Percentiles rank a stretch among this genome's conserved stretches.
phyloP scores from a whole-genome alignment of 192 early-diverging fungal species.

The Coemansia sp. region DNA sequence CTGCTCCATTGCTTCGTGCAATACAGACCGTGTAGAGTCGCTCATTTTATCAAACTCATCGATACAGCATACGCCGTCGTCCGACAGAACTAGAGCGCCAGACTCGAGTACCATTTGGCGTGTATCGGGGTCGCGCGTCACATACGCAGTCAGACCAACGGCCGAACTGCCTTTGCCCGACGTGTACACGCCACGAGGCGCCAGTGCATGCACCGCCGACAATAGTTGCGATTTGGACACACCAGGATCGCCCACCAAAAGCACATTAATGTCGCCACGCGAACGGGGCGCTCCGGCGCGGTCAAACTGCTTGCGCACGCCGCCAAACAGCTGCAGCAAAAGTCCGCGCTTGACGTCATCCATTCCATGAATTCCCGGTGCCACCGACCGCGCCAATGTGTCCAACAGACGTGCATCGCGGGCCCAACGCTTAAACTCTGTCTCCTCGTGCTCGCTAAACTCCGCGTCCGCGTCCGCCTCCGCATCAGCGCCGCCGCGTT shows the following conservation, averaged over 20 bases:
- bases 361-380: slow-evolving; percentile 92
- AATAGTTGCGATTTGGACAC: slow-evolving; percentile 94
- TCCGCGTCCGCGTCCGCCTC: slow-evolving; percentile 21
- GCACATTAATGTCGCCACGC: slow-evolving; percentile 91
- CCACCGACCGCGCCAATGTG: slow-evolving; percentile 77
- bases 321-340: slow-evolving; percentile 94
- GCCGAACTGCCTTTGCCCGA: slow-evolving; percentile 96
- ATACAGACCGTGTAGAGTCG: slow-evolving; percentile 85
- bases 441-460: slow-evolving; percentile 27
- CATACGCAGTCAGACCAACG: slow-evolving; percentile 94
- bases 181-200: slow-evolving; percentile 94
- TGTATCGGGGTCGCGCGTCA: slow-evolving; percentile 93
- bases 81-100: slow-evolving; percentile 92
- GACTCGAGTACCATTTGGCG: slow-evolving; percentile 93
- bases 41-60: slow-evolving; percentile 99
- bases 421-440: slow-evolving; percentile 57
- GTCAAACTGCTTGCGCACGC: slow-evolving; percentile 78
- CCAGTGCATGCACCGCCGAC: slow-evolving; percentile 87
- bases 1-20: slow-evolving; percentile 99
- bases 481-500: slow-evolving; percentile 31
- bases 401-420: slow-evolving; percentile 75
- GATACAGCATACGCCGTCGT: slow-evolving; percentile 96
- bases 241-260: slow-evolving; percentile 96
- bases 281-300: slow-evolving; percentile 66
- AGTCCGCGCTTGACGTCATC: slow-evolving; percentile 98